Conservation (phyloP, 257 asterid genomes). For the Penstemon newberryi region DNA sequence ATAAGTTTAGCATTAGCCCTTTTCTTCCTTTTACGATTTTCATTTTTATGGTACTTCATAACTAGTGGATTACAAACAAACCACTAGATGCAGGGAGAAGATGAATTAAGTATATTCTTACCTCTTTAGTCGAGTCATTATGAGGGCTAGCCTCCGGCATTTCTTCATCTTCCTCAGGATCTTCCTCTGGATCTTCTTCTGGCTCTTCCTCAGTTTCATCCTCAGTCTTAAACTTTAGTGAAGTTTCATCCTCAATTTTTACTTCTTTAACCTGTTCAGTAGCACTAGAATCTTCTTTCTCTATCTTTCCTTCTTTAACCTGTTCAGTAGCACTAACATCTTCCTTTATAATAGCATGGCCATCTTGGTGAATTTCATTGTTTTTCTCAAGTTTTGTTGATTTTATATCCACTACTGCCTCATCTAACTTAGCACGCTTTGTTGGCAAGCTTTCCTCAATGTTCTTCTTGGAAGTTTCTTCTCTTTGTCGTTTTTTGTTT, state of each 20-base stretch:
- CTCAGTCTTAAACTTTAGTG: slow-evolving; percentile 20
- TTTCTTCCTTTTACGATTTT: neutral
- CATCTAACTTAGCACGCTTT: slow-evolving; percentile 57
- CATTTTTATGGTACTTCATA: neutral
- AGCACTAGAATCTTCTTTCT: slow-evolving; percentile 6
- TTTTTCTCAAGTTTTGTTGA: slow-evolving; percentile 32
- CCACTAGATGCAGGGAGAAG: slow-evolving; percentile 4
- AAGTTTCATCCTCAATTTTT: slow-evolving; percentile 34
- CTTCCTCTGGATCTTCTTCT: slow-evolving; percentile 62
- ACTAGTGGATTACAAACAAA: neutral
- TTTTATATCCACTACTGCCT: slow-evolving; percentile 29
- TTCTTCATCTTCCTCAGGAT: slow-evolving; percentile 51
- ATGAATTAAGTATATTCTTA: slow-evolving; percentile 28
- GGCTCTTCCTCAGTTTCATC: slow-evolving; percentile 53
- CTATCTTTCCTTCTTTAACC: slow-evolving; percentile 38
- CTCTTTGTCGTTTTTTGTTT: slow-evolving; percentile 76
- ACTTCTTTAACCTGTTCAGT: slow-evolving; percentile 37
- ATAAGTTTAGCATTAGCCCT: neutral
- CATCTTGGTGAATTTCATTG: slow-evolving; percentile 32
- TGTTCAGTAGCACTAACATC: slow-evolving; percentile 34
- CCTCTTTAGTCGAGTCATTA: slow-evolving; percentile 48
- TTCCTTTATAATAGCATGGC: slow-evolving; percentile 37
- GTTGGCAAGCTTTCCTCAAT: slow-evolving; percentile 45
- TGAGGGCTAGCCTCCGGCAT: slow-evolving; percentile 47
- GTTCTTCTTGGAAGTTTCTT: slow-evolving; percentile 50